A percentile compares a stretch with the other conserved stretches of the same genome.
These are phyloP conservation scores for Arabis hirsuta DNA, from an alignment of 345 rosid species.

Conservation along the genomic window DNA sequence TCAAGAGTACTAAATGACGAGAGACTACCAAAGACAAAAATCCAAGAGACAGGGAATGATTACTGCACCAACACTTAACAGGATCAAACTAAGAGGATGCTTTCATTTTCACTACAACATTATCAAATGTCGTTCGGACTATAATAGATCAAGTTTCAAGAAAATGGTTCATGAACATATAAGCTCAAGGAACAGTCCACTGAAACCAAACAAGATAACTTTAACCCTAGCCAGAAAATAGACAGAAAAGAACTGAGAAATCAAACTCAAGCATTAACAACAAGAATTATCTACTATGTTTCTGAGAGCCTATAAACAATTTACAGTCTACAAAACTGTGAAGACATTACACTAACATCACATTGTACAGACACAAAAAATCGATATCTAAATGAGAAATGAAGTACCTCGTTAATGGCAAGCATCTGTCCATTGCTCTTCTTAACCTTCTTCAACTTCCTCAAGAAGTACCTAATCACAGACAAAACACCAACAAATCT, in stretches of 20 bases:
- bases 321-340: background rate
- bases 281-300: background rate
- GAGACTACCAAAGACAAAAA: no score
- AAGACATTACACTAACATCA: background rate
- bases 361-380: background rate
- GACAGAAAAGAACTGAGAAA: background rate
- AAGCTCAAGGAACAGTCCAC: background rate
- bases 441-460: slow-evolving; percentile 55
- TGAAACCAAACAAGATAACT: background rate
- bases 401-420: slow-evolving; percentile 53
- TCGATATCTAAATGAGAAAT: background rate
- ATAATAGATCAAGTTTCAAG: background rate
- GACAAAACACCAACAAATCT: background rate
- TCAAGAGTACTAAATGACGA: no score
- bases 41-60: no score
- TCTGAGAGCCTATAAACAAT: background rate
- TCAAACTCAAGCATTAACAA: background rate
- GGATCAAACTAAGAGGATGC: no score
- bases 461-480: slow-evolving; percentile 48
- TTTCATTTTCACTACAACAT: no score
- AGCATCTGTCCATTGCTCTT: slow-evolving; percentile 59
- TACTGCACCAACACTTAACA: background rate
- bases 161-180: background rate
- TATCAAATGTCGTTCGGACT: no score
- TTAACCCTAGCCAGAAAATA: background rate